Evolutionary conservation across 169 alveolate genomes (phyloP), one percentile per base, ranked within the genome.

Genomic region (Cyclospora cayetanensis): DNA sequence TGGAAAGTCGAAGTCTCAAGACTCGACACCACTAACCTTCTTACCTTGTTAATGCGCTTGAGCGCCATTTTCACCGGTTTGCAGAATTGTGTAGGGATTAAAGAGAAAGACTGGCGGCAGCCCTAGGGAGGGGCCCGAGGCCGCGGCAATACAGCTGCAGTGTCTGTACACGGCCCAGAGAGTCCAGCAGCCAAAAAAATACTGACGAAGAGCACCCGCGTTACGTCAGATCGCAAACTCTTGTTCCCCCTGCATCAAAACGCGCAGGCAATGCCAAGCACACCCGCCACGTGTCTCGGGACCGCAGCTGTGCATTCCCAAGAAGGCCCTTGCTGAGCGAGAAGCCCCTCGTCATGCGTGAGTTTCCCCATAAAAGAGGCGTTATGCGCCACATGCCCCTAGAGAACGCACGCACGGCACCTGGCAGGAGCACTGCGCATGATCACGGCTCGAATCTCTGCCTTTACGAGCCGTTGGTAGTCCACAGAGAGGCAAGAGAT

Each of bases 31-130:
- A 9, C 7, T 9, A 46, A 7, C 55, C 39, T 66, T 4, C 35
- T 31, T 79, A 96, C 98, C 97, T 97, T 97, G 93, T 96, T 96
- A 84, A 97, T 97, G 41, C 99, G 97, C 92, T 97, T 97, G 41
- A 97, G 93, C 72, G 99, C 99, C 99, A 97, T 97, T 29, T 53
- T 95, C 65, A n/a, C 50, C 74, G 1, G 25, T 55, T 9, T 9
- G 27, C 27, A 15, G 11, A 31, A 50, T 11, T 55, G 4, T 22
- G 11, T 9, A 25, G 53, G 52, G 46, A 50, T 25, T 35, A 41
- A 27, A 52, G 34, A 27, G n/a, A 0, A 50, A 9, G 60, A 80
- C 3, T 35, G 29, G 55, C 35, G 77, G 41, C 77, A 25, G 77
- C 22, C 77, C 77, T 15, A 5, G 31, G 37, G 77, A 27, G 77